Base-by-base conservation (phyloP, 305 asterid genomes). In the Petunia hybrid region DNA sequence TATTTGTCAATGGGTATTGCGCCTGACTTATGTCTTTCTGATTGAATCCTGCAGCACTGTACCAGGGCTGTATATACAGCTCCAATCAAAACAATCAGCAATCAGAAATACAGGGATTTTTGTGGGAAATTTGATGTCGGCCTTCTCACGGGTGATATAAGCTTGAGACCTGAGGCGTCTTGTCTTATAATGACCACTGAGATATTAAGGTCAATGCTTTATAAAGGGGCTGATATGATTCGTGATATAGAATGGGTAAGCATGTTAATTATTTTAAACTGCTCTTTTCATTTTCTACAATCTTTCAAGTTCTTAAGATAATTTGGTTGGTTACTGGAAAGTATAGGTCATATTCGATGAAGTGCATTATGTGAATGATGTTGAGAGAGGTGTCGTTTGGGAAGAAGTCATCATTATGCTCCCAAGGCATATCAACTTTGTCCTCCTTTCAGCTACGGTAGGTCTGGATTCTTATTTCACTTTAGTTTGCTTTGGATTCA, bases 331-430 rank as follows among this genome's bases (percentile, higher is more conserved):
- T 73, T 74, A 83, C 82, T 83, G 81, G 80, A 13, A 81, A 91
- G 76, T 84, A 79, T 85, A 95, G 99, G 99, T 96, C 87, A 96
- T 96, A 86, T 96, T 96, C 84, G 99, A 95, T 80, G 99, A 96
- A 89, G 99, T 96, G 84, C 99, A 96, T 89, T 96, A 96, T 80
- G 99, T 96, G 80, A 96, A 94, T 90, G 98, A 96, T 89, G 95
- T 85, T 67, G 98, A 94, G 86, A 92, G 98, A 91, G 98, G 99
- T 51, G 99, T 96, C 82, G 99, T 96, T 86, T 96, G 99, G 99
- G 99, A 96, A 88, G 99, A 96, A 90, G 98, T 96, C 90, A 96
- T 96, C 82, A 96, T 96, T 86, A 96, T 96, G 99, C 98, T 96
- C 79, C 99, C 99, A 74, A 89, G 97, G 89, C 98, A 94, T 85